Conservation (phyloP, 495 filamentous ascomycete species). For the Daldinia grandis region DNA sequence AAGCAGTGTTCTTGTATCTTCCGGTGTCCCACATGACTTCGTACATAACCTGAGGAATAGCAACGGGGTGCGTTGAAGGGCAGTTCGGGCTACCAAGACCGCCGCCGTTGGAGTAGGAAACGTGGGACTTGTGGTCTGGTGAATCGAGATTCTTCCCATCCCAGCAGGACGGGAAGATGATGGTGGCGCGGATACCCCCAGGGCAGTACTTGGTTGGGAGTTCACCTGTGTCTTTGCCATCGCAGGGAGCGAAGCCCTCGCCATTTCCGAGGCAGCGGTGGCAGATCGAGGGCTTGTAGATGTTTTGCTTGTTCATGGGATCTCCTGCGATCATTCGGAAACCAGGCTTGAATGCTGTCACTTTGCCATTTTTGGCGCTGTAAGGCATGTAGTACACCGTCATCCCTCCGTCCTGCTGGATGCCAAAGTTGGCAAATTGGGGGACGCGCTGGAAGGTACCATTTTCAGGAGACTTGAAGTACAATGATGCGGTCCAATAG, state of each 20-base stretch:
- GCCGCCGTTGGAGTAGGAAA: slow-evolving; percentile 47
- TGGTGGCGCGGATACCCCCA: slow-evolving; percentile 50
- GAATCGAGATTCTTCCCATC: slow-evolving; percentile 52
- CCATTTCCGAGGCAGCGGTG: slow-evolving; percentile 73
- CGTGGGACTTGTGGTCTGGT: slow-evolving; percentile 51
- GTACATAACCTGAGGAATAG: slow-evolving; percentile 51
- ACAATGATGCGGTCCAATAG: slow-evolving; percentile 58
- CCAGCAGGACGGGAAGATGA: slow-evolving; percentile 55
- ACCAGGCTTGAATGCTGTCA: slow-evolving; percentile 51
- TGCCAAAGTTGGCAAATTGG: slow-evolving; percentile 52
- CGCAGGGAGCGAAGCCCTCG: slow-evolving; percentile 65
- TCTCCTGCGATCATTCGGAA: slow-evolving; percentile 81
- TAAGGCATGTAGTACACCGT: slow-evolving; percentile 59
- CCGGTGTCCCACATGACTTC: slow-evolving; percentile 52
- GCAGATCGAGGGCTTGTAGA: slow-evolving; percentile 62
- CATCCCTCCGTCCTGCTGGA: slow-evolving; percentile 54
- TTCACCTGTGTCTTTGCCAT: slow-evolving; percentile 51
- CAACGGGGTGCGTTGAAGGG: slow-evolving; percentile 49
- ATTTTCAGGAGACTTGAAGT: slow-evolving; percentile 54
- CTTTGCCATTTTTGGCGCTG: slow-evolving; percentile 50
- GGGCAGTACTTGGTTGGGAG: slow-evolving; percentile 46
- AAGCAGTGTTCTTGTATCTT: slow-evolving; percentile 49
- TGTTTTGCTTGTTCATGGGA: slow-evolving; percentile 52
- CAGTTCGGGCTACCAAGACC: slow-evolving; percentile 44
- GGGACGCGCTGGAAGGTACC: slow-evolving; percentile 55